A percentile compares a stretch with the other conserved stretches of the same genome.
Evolutionary conservation across 2,329 filamentous ascomycete species (phyloP).

Genomic region (Trichocomaceae sp.): DNA sequence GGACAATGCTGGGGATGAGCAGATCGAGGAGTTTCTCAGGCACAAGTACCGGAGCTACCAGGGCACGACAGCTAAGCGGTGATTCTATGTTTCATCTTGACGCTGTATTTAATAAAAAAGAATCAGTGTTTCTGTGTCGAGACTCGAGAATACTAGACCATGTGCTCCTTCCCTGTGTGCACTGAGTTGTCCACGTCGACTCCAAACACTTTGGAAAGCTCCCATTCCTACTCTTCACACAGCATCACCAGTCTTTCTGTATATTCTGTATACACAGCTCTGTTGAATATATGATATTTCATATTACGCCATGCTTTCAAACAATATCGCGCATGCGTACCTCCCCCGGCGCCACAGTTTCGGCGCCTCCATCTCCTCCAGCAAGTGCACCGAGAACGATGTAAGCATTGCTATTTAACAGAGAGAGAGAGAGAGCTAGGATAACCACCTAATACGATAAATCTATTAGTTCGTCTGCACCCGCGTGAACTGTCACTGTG

Average conservation of each 20-base stretch:
- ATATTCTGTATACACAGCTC: not conserved
- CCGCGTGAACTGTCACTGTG: constrained; percentile 9
- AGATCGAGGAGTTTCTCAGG: constrained; percentile 13
- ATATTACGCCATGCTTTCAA: constrained; percentile 1
- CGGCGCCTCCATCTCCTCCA: constrained; percentile 7
- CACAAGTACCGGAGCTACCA: constrained; percentile 10
- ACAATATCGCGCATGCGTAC: not conserved
- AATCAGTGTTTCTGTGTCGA: not conserved
- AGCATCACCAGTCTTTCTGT: not conserved
- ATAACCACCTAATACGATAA: not conserved
- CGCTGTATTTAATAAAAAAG: no score
- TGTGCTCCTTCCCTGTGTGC: constrained; percentile 4
- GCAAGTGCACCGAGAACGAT: constrained; percentile 9
- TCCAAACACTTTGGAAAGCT: no score
- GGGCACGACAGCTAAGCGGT: not conserved
- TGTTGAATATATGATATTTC: not conserved
- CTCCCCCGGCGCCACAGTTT: constrained; percentile 3
- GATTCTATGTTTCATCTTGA: not conserved
- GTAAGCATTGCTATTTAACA: not conserved
- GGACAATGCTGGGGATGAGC: not conserved
- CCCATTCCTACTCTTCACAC: not conserved
- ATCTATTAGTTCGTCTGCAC: constrained; percentile 5
- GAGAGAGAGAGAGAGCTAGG: not conserved
- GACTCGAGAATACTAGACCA: not conserved
- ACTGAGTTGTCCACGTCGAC: no score